A percentile compares a stretch with the other conserved stretches of the same genome.
These are phyloP conservation scores for Polytolypa hystricis DNA, from an alignment of 2,329 filamentous ascomycete genomes.

Conservation along the genomic window DNA sequence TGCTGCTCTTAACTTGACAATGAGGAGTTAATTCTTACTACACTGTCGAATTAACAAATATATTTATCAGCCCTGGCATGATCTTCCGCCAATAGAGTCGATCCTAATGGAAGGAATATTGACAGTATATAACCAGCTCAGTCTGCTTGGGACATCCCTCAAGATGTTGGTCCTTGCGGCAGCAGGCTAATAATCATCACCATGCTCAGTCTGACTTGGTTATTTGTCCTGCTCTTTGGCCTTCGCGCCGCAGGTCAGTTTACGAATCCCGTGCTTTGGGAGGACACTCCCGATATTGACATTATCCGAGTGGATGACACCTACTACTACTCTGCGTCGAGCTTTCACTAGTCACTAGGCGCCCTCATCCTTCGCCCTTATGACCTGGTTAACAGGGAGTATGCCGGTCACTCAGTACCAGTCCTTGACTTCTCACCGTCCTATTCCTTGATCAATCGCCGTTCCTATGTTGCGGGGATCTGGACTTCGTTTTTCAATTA, in stretches of 20 bases:
- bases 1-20: no score
- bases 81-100: no score
- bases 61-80: no score
- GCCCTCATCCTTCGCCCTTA: constrained; percentile 46
- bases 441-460: constrained; percentile 37
- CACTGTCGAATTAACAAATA: no score
- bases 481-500: constrained; percentile 47
- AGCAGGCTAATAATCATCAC: no score
- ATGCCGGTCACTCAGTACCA: constrained; percentile 36
- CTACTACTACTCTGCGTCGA: constrained; percentile 47
- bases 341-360: constrained; percentile 46
- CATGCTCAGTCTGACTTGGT: no score
- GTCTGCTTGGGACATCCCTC: no score
- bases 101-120: no score
- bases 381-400: constrained; percentile 45
- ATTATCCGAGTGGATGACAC: constrained; percentile 40
- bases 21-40: no score
- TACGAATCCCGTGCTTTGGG: constrained; percentile 44
- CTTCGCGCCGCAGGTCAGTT: constrained; percentile 17
- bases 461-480: constrained; percentile 43
- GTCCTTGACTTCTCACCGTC: constrained; percentile 35
- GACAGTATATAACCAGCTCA: no score
- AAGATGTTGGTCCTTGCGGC: no score
- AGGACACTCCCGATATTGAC: constrained; percentile 46
- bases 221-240: no score